Evolutionary conservation across 2,329 filamentous ascomycete species (phyloP), one percentile per base, ranked within the genome.

Genomic region (Cladophialophora immunda): DNA sequence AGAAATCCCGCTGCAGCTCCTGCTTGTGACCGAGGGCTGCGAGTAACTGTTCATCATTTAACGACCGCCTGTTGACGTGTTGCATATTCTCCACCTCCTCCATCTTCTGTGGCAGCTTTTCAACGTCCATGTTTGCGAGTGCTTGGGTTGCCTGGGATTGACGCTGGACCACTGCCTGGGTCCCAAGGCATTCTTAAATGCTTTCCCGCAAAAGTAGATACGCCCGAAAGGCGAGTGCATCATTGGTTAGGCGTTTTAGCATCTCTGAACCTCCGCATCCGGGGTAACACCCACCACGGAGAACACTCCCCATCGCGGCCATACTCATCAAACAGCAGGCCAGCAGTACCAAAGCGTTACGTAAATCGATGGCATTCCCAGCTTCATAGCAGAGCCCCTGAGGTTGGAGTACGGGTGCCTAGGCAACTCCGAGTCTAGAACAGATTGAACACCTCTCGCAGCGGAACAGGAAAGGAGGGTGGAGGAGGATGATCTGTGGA

Each of bases 1-100:
- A 81, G 70, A 83, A 82, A 65, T 80, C 72, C 62, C 77, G 64
- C 15, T 85, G 81, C 64, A 89, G 76, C 71, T 88, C 86, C 56
- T 84, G 82, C 75, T 83, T 84, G 74, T 87, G 83, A 66, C 87
- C 87, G 68, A 89, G 76, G 53, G 81, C 79, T 17, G 83, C 84
- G 71, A 86, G 77, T 1, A 78, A 69, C 54, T 78, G 72, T 77
- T 68, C 54, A 54, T 63, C 59, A 61, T 68, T 72, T 0, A 65
- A 52, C 19, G 66, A 50, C 22, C 29, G 56, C 34, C 66, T 55
- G 52, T 58, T 22, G 38, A 50, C 45, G 2, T 50, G 50, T 17
- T 13, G 55, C 34, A 9, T 9, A 25, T 22, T 32, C 17, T 11
- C 55, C 7, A 34, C 41, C 6, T 32, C 50, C 13, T 60, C 41